These are phyloP conservation scores for Blastocystis sp. DNA, from an alignment of 352 stramenopile genomes.

Conservation along the genomic window DNA sequence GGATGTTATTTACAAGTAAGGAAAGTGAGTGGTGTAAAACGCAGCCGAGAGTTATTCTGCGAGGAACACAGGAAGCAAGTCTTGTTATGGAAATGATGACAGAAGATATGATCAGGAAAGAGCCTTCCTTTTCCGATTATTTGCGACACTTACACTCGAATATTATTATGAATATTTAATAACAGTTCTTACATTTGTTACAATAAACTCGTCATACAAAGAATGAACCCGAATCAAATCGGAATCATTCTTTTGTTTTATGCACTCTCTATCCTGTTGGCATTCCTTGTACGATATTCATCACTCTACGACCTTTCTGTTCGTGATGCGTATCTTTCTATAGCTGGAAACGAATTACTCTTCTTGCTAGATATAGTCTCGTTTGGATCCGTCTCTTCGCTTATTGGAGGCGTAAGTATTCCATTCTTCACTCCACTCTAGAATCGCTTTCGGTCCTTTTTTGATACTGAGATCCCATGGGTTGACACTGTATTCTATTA, in stretches of 20 bases:
- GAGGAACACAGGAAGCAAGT: constrained; percentile 25
- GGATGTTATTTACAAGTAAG: constrained; percentile 43
- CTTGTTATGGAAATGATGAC: constrained; percentile 55
- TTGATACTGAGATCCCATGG: neutral
- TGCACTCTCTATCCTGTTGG: neutral
- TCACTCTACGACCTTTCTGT: neutral
- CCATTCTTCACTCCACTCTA: neutral
- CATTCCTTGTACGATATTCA: constrained; percentile 1
- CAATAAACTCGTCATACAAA: neutral
- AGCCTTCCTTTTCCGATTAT: constrained; percentile 55
- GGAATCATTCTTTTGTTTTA: constrained; percentile 21
- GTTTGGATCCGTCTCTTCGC: constrained; percentile 1
- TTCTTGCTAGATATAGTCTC: constrained; percentile 31
- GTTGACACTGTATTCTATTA: neutral
- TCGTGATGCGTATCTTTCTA: neutral
- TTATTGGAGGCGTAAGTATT: constrained; percentile 8
- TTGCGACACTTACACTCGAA: constrained; percentile 38
- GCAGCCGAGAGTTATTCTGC: constrained; percentile 30
- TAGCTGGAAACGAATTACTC: neutral
- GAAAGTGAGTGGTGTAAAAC: neutral
- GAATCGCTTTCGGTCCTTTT: constrained; percentile 5
- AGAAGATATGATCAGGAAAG: neutral
- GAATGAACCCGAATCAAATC: neutral
- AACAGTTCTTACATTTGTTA: neutral
- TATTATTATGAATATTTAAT: constrained; percentile 43